Evolutionary conservation across 805 yeast species (phyloP).

Genomic region (Candida namnaoensis): DNA sequence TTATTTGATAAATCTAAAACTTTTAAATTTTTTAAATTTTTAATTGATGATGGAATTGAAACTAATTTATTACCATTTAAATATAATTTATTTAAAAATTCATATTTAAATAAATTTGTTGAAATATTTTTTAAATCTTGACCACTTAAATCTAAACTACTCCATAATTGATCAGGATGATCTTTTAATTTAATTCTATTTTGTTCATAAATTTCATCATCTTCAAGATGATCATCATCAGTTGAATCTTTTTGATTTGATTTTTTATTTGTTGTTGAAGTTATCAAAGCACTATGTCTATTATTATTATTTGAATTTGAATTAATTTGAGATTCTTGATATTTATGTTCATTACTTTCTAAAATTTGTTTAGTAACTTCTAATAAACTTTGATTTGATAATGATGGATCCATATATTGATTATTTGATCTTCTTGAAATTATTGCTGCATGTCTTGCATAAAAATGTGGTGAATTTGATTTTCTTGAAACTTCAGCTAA

Average conservation of each 20-base stretch:
- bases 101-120: slow-evolving; percentile 70
- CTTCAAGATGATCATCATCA: slow-evolving; percentile 20
- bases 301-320: slow-evolving; percentile 12
- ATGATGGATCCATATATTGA: slow-evolving; percentile 11
- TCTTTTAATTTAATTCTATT: slow-evolving; percentile 46
- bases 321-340: slow-evolving; percentile 20
- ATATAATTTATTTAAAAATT: slow-evolving; percentile 78
- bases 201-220: slow-evolving; percentile 51
- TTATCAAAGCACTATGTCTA: slow-evolving; percentile 16
- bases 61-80: slow-evolving; percentile 78
- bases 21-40: slow-evolving; percentile 61
- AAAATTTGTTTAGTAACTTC: slow-evolving; percentile 31
- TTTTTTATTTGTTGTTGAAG: slow-evolving; percentile 23
- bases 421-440: slow-evolving; percentile 35
- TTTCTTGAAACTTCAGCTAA: slow-evolving; percentile 64
- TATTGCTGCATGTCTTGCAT: slow-evolving; percentile 77
- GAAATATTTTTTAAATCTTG: slow-evolving; percentile 69
- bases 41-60: slow-evolving; percentile 57
- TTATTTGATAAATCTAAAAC: slow-evolving; percentile 84
- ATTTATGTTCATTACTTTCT: slow-evolving; percentile 11
- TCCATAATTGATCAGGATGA: slow-evolving; percentile 79
- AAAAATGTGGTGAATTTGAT: slow-evolving; percentile 64
- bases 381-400: slow-evolving; percentile 21
- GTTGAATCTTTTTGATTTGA: slow-evolving; percentile 21
- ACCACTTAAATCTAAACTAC: slow-evolving; percentile 86